These are phyloP conservation scores for Centaurea solstitialis DNA, from an alignment of 129 eudicot genomes.

Conservation along the genomic window DNA sequence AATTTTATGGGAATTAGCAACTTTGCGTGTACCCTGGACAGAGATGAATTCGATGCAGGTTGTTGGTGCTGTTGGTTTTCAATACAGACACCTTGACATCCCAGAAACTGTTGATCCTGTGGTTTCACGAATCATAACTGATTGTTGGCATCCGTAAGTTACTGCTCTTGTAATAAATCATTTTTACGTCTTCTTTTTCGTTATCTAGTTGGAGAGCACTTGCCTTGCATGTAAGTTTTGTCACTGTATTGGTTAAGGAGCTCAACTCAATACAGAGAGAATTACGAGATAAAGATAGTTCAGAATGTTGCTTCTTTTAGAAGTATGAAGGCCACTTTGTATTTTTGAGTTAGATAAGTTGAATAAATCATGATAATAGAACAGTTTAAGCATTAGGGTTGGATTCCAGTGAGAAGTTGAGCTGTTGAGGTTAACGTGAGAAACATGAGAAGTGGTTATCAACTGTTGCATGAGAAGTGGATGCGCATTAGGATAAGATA, in stretches of 20 bases:
- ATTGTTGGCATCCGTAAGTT: conserved; percentile 80
- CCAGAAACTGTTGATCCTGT: conserved; percentile 61
- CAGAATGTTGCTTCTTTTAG: too few species aligned
- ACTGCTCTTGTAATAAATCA: neutral
- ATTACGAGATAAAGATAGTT: neutral
- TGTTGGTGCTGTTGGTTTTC: conserved; percentile 95
- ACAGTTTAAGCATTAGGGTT: neutral
- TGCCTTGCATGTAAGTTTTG: neutral
- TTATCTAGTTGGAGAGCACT: neutral
- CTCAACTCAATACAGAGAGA: neutral
- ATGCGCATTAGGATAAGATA: too few species aligned
- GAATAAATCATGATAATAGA: neutral
- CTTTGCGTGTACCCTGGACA: conserved; percentile 85
- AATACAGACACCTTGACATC: conserved; percentile 69
- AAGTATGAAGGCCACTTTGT: neutral
- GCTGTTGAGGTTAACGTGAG: too few species aligned
- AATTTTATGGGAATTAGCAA: conserved; percentile 90
- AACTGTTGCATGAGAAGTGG: too few species aligned
- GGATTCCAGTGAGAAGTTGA: too few species aligned
- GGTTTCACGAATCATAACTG: conserved; percentile 57
- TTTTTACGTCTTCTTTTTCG: neutral
- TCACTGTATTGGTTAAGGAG: neutral
- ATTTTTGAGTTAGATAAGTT: neutral
- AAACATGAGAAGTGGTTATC: too few species aligned
- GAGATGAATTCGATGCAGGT: conserved; percentile 97